A percentile compares a stretch with the other conserved stretches of the same genome.
Conservation (phyloP, 768 basidiomycete genomes). For the Pulveroboletus sp. region DNA sequence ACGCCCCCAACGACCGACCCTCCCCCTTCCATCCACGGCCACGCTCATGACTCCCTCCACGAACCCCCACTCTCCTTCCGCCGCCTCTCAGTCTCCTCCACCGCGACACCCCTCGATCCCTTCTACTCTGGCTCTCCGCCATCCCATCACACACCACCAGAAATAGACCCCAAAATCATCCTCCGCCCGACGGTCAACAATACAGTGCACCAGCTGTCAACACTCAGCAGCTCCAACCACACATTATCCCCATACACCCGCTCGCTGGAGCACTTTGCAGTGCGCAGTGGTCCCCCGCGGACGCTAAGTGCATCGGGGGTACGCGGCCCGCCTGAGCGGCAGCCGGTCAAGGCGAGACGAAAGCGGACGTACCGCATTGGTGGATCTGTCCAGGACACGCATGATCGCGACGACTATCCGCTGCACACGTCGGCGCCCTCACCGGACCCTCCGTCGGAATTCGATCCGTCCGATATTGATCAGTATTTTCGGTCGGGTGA, state of each 20-base stretch:
- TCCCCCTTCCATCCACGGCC: conserved; percentile 13
- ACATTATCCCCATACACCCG: conserved; percentile 94
- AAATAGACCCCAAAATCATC: conserved; percentile 53
- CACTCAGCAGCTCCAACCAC: conserved; percentile 85
- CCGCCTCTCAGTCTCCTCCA: conserved; percentile 36
- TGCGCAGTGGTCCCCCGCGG: conserved; percentile 80
- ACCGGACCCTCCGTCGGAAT: conserved; percentile 47
- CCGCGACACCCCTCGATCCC: conserved; percentile 22
- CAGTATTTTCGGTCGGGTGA: conserved; percentile 57
- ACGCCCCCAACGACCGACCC: conserved; percentile 43
- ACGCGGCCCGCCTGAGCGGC: conserved; percentile 40
- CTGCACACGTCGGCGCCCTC: conserved; percentile 27
- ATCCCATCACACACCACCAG: conserved; percentile 30
- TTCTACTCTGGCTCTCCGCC: conserved; percentile 37
- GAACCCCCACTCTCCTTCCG: conserved; percentile 19
- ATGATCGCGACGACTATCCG: background rate
- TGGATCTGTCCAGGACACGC: conserved; percentile 12
- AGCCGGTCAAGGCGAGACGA: conserved; percentile 67
- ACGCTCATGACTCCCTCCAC: conserved; percentile 18
- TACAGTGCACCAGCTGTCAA: conserved; percentile 81
- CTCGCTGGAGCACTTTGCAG: conserved; percentile 87
- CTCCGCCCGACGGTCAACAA: conserved; percentile 68
- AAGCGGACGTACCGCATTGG: conserved; percentile 72
- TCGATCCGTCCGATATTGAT: conserved; percentile 72
- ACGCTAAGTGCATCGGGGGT: conserved; percentile 34